Evolutionary conservation across 495 filamentous ascomycete species (phyloP).

Genomic region (Gamarada debralockiae): DNA sequence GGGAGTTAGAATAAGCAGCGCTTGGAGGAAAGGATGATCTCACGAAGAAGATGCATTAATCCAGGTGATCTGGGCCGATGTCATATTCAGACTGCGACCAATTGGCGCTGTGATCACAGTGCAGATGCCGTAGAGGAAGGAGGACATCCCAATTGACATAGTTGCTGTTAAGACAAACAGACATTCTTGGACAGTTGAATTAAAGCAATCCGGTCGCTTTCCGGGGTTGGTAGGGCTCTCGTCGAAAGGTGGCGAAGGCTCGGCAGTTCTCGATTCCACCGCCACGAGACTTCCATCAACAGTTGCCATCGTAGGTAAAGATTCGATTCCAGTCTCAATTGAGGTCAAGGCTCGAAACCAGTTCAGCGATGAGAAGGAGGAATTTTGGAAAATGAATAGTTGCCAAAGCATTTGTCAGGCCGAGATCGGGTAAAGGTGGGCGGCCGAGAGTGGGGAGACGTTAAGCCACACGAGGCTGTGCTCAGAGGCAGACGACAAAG

Average conservation of each 20-base stretch:
- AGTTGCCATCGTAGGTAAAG: no score
- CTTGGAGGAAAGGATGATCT: constrained; percentile 21
- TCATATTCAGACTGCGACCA: constrained; percentile 59
- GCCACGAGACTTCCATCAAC: no score
- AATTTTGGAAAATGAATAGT: no score
- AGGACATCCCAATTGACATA: constrained; percentile 61
- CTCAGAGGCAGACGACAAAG: no score
- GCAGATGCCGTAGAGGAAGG: constrained; percentile 55
- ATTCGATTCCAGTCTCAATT: no score
- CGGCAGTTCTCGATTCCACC: not conserved
- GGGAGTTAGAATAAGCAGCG: not conserved
- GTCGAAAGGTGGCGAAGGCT: not conserved
- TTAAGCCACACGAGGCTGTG: no score
- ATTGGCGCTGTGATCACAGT: constrained; percentile 63
- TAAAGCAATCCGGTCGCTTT: constrained; percentile 54
- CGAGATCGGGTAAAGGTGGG: no score
- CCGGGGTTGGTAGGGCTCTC: not conserved
- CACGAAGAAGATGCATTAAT: constrained; percentile 61
- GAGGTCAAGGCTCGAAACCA: no score
- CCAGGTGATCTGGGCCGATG: constrained; percentile 67
- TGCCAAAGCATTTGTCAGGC: no score
- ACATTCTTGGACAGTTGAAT: constrained; percentile 57
- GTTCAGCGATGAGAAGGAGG: no score
- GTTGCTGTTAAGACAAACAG: constrained; percentile 66
- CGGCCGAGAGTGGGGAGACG: no score